Evolutionary conservation across 257 asterid species (phyloP), one percentile per base, ranked within the genome.

Genomic region (Lycium ferocissimum): DNA sequence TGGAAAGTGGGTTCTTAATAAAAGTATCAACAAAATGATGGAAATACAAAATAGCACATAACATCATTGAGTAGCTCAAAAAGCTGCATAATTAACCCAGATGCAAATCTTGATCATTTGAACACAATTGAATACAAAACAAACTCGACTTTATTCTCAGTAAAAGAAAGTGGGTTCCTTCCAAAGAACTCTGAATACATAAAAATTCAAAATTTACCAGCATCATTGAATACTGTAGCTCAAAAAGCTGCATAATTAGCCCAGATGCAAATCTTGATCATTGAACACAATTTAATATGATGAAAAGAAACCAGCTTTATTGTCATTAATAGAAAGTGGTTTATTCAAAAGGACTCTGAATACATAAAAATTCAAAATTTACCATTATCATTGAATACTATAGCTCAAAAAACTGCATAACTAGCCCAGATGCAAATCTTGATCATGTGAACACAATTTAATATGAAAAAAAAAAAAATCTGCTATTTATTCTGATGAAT

Each of bases 161-260:
- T 26, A 26, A 26, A 26, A 26, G 33, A 26, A 26, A 26, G 1
- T 40, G 45, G 45, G 45, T 40, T 40, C 45, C 5, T 40, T 40
- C 1, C 2, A 3, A 40, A 40, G 54, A 9, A 11, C 3, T 12
- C 62, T 40, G 45, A 40, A 40, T 40, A 40, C 0, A 40, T 0
- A 40, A 40, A 40, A 4, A 40, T 40, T 2, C 45, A 40, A 40
- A 40, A 40, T 40, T 40, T 20, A 26, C 33, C 33, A 17, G 62
- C 47, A 57, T 85, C 81, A 83, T 69, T 51, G 49, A 69, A 79
- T 26, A 33, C 51, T 9, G 63, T 40, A 70, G 67, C 73, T 38
- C 17, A 2, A 59, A 49, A 70, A 35, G 78, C 38, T 43, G 35
- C 72, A 62, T 10, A 12, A 43, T 84, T 53, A 45, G 11, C 75